Base-by-base conservation (phyloP, 306 rosid species). In the Glycine soja region DNA sequence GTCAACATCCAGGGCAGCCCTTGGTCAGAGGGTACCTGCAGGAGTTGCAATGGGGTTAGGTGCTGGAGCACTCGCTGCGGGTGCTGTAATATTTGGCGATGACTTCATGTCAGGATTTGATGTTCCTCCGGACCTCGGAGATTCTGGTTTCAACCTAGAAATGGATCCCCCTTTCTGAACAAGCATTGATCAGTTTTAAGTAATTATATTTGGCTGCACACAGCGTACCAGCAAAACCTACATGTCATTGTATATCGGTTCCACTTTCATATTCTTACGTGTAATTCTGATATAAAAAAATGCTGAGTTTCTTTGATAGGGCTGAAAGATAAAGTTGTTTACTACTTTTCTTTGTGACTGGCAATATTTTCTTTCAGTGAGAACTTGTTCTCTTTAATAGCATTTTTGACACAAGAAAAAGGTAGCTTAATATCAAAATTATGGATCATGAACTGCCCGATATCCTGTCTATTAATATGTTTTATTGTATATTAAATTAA, bases 51-150 rank as follows among this genome's bases (percentile, higher is more conserved):
- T 90, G 89, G 98, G 91, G 65, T 43, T 91, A 51, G 94, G 92
- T 14, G 92, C 94, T 6, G 95, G 87, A 83, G 97, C 97, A 63
- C 87, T 92, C 63, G 98, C 93, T 19, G 97, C 97, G 2, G 97
- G 98, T 82, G 90, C 97, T 62, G 88, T 88, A 78, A 90, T 94
- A 76, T 94, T 90, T 56, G 98, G 98, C 8, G 97, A 92, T 76
- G 97, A 92, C 82, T 89, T 94, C 69, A 69, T 94, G 90, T 86
- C 94, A 8, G 97, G 97, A 63, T 87, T 90, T 78, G 86, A 86
- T 69, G 86, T 85, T 82, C 86, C 90, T 38, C 75, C 84, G 1
- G 87, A 87, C 59, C 79, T 85, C 5, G 86, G 75, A 51, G 92
- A 91, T 81, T 85, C 88, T 69, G 75, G 82, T 52, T 34, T 87